Percentiles rank a stretch among this genome's conserved stretches.
Evolutionary conservation across 1,139 yeast genomes (phyloP).

Genomic region (Geotrichum carabidarum): DNA sequence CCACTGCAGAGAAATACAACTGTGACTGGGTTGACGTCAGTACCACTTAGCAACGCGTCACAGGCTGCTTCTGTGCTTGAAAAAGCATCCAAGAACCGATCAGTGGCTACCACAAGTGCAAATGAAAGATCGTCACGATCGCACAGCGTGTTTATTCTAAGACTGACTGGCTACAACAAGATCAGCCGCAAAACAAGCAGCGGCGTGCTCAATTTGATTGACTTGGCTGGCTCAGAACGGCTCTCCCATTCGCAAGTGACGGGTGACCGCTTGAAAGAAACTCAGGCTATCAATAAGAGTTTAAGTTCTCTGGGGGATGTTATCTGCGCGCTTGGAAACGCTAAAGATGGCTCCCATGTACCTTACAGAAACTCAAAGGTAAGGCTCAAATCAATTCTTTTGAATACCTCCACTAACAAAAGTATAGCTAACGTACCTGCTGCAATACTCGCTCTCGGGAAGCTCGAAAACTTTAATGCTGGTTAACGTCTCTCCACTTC

Average conservation of each 20-base stretch:
- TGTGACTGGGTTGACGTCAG: constrained; percentile 55
- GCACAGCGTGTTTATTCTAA: constrained; percentile 67
- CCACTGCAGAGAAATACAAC: constrained; percentile 48
- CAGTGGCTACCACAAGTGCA: constrained; percentile 77
- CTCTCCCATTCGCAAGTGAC: constrained; percentile 59
- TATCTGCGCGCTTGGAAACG: constrained; percentile 56
- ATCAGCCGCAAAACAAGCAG: constrained; percentile 47
- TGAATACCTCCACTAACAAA: constrained; percentile 39
- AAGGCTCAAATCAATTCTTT: constrained; percentile 3
- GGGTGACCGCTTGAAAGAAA: constrained; percentile 79
- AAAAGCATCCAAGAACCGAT: constrained; percentile 51
- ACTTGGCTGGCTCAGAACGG: constrained; percentile 87
- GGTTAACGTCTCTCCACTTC: constrained; percentile 76
- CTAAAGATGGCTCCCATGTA: constrained; percentile 39
- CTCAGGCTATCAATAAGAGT: constrained; percentile 85
- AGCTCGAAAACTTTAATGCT: constrained; percentile 89
- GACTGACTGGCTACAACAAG: constrained; percentile 52
- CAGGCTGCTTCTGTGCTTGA: constrained; percentile 51
- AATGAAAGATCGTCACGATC: constrained; percentile 76
- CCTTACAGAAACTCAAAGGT: constrained; percentile 52
- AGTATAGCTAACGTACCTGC: constrained; percentile 63
- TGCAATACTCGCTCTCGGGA: constrained; percentile 82
- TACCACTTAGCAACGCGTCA: constrained; percentile 45
- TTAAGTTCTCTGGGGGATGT: constrained; percentile 89
- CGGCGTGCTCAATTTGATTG: constrained; percentile 71